A percentile compares a stretch with the other conserved stretches of the same genome.
Conservation (phyloP, 2,329 filamentous ascomycete genomes). For the Neonectria ditissima region DNA sequence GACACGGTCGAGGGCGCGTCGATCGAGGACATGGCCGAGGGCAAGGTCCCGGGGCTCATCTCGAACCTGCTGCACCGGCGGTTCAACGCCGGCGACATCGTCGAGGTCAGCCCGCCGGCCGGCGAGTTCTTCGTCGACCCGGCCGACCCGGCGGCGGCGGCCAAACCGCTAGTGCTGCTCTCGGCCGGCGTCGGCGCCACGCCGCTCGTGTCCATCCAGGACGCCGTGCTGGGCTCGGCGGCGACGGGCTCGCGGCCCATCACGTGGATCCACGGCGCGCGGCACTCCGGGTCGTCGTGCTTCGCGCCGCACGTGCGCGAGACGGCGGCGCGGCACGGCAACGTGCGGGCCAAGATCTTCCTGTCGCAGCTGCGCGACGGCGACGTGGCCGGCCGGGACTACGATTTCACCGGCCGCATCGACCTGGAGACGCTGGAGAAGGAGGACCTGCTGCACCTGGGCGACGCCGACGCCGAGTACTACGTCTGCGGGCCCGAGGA, state of each 20-base stretch:
- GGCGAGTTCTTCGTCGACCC: conserved; percentile 73
- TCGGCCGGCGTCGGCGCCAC: conserved; percentile 78
- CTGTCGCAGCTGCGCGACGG: conserved; percentile 60
- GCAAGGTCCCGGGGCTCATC: conserved; percentile 59
- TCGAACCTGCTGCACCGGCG: conserved; percentile 65
- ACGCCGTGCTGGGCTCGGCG: conserved; percentile 58
- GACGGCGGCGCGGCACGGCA: conserved; percentile 52
- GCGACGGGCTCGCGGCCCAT: conserved; percentile 57
- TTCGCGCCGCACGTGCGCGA: conserved; percentile 66
- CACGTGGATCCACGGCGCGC: conserved; percentile 72
- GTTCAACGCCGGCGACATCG: conserved; percentile 62
- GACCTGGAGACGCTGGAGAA: conserved; percentile 67
- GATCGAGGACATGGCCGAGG: conserved; percentile 49
- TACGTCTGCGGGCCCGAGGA: conserved; percentile 77
- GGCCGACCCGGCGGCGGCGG: conserved; percentile 51
- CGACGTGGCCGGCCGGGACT: conserved; percentile 65
- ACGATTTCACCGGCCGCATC: conserved; percentile 69
- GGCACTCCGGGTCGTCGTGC: conserved; percentile 62
- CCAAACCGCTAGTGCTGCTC: conserved; percentile 72
- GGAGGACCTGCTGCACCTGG: conserved; percentile 65
- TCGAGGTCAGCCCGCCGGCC: conserved; percentile 67
- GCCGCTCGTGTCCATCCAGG: conserved; percentile 74
- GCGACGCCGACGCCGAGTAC: conserved; percentile 69
- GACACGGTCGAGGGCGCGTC: conserved; percentile 51
- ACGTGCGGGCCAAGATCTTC: conserved; percentile 64